These are phyloP conservation scores for Aspergillus sergii DNA, from an alignment of 2,329 filamentous ascomycete genomes.

Conservation along the genomic window DNA sequence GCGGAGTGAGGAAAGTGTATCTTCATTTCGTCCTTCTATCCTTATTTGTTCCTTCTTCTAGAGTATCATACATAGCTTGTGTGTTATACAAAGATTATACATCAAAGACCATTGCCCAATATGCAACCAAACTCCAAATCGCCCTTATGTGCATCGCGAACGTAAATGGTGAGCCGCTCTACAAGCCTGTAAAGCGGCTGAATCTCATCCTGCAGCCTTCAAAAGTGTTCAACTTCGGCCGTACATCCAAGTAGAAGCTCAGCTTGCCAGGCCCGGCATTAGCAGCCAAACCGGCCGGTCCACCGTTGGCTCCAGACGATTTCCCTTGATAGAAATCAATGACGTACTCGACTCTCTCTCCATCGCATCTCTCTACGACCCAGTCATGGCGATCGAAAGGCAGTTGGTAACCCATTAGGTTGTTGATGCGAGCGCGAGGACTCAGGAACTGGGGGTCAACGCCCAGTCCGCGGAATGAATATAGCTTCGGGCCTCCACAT, in stretches of 20 bases:
- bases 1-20: constrained; percentile 30
- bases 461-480: constrained; percentile 74
- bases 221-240: constrained; percentile 66
- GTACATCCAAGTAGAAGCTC: constrained; percentile 67
- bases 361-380: constrained; percentile 89
- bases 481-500: constrained; percentile 77
- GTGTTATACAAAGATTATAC: constrained; percentile 39
- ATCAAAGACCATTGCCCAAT: constrained; percentile 24
- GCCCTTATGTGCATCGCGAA: constrained; percentile 24
- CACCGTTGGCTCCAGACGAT: constrained; percentile 36
- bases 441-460: constrained; percentile 63
- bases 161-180: constrained; percentile 4
- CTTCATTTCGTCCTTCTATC: constrained; percentile 20
- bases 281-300: constrained; percentile 30
- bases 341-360: constrained; percentile 78
- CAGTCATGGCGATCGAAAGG: constrained; percentile 98
- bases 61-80: constrained; percentile 38
- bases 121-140: constrained; percentile 29
- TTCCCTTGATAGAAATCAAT: constrained; percentile 95
- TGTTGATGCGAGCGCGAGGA: constrained; percentile 81
- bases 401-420: constrained; percentile 79
- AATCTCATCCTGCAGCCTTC: constrained; percentile 63
- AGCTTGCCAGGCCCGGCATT: constrained; percentile 46
- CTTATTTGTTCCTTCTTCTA: constrained; percentile 18
- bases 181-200: constrained; percentile 51